Evolutionary conservation across 1,284 basidiomycete genomes (phyloP), one percentile per base, ranked within the genome.

Genomic region (Apiotrichum porosum): DNA sequence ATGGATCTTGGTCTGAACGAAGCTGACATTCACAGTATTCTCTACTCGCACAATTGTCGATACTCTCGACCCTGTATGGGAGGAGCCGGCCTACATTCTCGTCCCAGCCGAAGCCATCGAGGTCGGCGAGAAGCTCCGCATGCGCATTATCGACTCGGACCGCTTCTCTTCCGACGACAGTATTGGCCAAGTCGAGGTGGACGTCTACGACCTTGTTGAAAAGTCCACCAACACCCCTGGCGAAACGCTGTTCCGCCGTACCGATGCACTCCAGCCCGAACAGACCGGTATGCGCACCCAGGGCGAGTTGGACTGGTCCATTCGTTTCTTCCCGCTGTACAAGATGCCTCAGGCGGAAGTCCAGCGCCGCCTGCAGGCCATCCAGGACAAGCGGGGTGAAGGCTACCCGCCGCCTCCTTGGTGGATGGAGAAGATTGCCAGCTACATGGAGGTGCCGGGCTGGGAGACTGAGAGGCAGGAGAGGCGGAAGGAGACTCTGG

Each of bases 111-210:
- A 71, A 40, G 62, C 66, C 2, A 61, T 75, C n/a, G 62, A 68
- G 32, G 58, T 63, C 1, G 73, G 72, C 9, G 72, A 74, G 41
- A 56, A 56, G 42, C 58, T 75, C 6, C 61, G 66, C 3, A 43
- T 74, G 14, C 54, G 65, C 3, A 51, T 69, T 2, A 74, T 62
- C 62, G 75, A 77, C 47, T 66, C 71, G 24, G 76, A 77, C 51
- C 57, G 74, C 4, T 74, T 75, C 51, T 74, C 72, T 13, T 58
- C 71, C 6, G 76, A 77, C 54, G 76, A 77, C 48, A 58, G 70
- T 4, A 56, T 77, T 17, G 76, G 76, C 2, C 46, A 68, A 0
- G 68, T 76, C 19, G 70, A 74, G 38, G 58, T 74, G 15, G 70
- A 75, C 38, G 53, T 76, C 10, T 60, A 65, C 2, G 66, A 69